Evolutionary conservation across 768 basidiomycete genomes (phyloP).

Genomic region (Lactarius hengduanensis): DNA sequence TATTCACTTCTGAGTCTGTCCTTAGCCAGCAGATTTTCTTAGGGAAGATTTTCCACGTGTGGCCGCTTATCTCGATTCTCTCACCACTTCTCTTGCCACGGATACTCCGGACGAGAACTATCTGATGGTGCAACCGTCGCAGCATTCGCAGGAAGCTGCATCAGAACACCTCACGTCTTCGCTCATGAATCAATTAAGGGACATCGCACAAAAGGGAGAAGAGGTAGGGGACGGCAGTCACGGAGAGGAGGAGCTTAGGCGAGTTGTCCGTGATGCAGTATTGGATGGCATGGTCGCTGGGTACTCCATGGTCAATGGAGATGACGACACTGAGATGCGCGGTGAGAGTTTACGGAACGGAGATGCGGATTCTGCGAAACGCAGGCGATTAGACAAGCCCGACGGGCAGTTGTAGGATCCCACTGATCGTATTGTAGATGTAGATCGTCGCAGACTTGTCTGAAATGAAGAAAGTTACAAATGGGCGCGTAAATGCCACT

Average conservation of each 20-base stretch:
- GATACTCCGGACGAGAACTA: conserved; percentile 28
- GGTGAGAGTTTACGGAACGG: not conserved
- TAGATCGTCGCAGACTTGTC: not conserved
- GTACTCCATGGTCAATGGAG: conserved; percentile 45
- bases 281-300: conserved; percentile 65
- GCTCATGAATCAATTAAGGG: conserved; percentile 62
- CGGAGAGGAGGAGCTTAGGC: conserved; percentile 57
- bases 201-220: conserved; percentile 62
- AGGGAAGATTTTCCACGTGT: conserved; percentile 69
- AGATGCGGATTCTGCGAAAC: conserved; percentile 19
- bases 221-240: conserved; percentile 56
- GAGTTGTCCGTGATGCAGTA: conserved; percentile 62
- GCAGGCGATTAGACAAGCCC: conserved; percentile 15
- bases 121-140: conserved; percentile 45
- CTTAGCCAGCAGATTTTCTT: conserved; percentile 68
- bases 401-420: conserved; percentile 8
- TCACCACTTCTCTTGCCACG: conserved; percentile 32
- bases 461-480: not conserved
- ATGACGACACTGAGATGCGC: conserved; percentile 21
- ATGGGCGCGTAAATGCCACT: conserved; percentile 1
- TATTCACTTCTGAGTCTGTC: conserved; percentile 9
- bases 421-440: not conserved
- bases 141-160: conserved; percentile 63
- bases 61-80: conserved; percentile 54
- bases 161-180: conserved; percentile 69